Conservation (phyloP, 1,284 basidiomycete species). For the Entoloma clypeatum region DNA sequence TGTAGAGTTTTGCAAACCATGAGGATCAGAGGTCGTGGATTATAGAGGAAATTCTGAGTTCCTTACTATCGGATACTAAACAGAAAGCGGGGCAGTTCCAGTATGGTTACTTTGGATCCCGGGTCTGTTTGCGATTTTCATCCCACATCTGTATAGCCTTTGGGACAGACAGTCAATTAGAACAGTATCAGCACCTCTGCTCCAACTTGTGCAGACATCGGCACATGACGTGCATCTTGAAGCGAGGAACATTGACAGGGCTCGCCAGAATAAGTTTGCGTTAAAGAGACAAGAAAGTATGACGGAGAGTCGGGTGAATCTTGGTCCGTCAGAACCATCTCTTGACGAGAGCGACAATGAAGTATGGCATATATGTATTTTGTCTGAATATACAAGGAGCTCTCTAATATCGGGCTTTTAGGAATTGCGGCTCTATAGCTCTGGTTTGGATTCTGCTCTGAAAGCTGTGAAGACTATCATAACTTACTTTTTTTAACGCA, state of each 20-base stretch:
- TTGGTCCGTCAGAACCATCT: constrained; percentile 39
- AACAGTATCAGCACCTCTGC: constrained; percentile 85
- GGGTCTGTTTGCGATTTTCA: background rate
- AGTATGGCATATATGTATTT: constrained; percentile 34
- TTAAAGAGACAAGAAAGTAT: constrained; percentile 58
- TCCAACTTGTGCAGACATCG: constrained; percentile 95
- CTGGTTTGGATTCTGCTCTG: constrained; percentile 74
- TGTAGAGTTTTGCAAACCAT: constrained; percentile 84
- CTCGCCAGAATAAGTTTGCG: constrained; percentile 57
- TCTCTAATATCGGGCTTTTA: constrained; percentile 24
- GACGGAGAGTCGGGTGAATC: constrained; percentile 37
- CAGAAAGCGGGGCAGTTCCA: constrained; percentile 84
- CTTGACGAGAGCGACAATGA: constrained; percentile 66
- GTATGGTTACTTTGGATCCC: constrained; percentile 38
- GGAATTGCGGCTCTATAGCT: constrained; percentile 65
- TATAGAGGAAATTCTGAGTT: constrained; percentile 90
- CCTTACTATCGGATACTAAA: constrained; percentile 84
- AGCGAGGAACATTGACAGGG: constrained; percentile 57
- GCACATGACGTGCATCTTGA: constrained; percentile 73
- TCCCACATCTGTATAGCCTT: constrained; percentile 42
- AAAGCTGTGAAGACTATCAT: constrained; percentile 83
- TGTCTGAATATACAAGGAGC: constrained; percentile 1
- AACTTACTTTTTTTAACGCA: constrained; percentile 81
- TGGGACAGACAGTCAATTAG: constrained; percentile 84
- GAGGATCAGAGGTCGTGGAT: constrained; percentile 92